Conservation (phyloP, 768 basidiomycete species). For the Mycena kentingensis region DNA sequence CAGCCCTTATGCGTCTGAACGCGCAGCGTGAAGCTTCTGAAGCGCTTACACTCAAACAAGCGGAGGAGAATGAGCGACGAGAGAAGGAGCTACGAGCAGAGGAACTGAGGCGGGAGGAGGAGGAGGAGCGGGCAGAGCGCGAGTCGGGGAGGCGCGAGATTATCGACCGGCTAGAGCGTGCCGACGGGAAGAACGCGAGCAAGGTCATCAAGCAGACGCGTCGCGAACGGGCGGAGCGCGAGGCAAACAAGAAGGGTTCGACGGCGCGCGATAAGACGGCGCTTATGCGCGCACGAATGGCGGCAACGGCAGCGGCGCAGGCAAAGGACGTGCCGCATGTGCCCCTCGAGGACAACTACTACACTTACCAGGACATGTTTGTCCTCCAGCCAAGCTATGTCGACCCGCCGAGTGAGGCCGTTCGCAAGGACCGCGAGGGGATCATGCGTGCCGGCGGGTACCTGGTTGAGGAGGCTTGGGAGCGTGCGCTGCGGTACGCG, state of each 20-base stretch:
- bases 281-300: constrained; percentile 30
- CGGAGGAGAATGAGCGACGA: constrained; percentile 76
- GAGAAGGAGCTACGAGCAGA: constrained; percentile 71
- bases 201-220: constrained; percentile 69
- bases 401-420: constrained; percentile 75
- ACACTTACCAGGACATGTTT: constrained; percentile 73
- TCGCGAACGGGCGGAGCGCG: constrained; percentile 57
- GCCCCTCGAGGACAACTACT: constrained; percentile 74
- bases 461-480: constrained; percentile 81
- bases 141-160: constrained; percentile 73
- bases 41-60: constrained; percentile 67
- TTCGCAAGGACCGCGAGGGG: constrained; percentile 73
- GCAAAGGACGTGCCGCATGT: constrained; percentile 81
- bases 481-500: constrained; percentile 71
- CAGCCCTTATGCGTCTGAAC: constrained; percentile 81
- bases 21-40: constrained; percentile 80
- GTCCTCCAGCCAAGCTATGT: constrained; percentile 58
- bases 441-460: constrained; percentile 86
- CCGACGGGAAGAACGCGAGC: constrained; percentile 68
- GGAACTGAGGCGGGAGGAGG: constrained; percentile 67
- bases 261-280: constrained; percentile 52
- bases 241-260: constrained; percentile 43
- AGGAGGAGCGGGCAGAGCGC: constrained; percentile 74
- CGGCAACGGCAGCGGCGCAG: constrained; percentile 64
- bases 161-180: constrained; percentile 74